These are phyloP conservation scores for Vitis labrusca DNA, from an alignment of 164 flowering plant species.

Conservation along the genomic window DNA sequence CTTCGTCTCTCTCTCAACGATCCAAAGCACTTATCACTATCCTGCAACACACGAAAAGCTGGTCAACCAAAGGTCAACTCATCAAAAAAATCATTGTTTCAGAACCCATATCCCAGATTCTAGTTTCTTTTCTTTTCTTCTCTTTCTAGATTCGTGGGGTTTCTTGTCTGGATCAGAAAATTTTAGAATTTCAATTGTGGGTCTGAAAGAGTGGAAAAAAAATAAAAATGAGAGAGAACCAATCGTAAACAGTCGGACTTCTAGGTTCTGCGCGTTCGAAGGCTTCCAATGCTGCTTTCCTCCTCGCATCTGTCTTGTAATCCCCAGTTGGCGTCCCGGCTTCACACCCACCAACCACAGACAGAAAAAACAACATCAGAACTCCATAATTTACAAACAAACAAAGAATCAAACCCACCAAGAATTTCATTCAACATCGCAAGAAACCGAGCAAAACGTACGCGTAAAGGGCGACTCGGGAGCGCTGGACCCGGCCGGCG, in stretches of 20 bases:
- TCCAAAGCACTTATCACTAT: constrained; percentile 74
- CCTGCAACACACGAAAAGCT: constrained; percentile 37
- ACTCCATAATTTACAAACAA: background rate
- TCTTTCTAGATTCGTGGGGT: too few species aligned
- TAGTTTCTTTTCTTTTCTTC: background rate
- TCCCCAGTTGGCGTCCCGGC: constrained; percentile 50
- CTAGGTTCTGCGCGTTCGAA: constrained; percentile 42
- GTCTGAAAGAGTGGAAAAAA: background rate
- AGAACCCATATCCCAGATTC: background rate
- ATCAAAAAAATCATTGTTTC: background rate
- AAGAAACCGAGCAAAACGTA: constrained; percentile 16
- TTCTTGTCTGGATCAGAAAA: too few species aligned
- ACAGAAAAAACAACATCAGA: background rate
- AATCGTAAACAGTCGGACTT: constrained; percentile 62
- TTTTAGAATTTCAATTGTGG: too few species aligned
- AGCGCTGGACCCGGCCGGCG: constrained; percentile 45
- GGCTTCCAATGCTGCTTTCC: constrained; percentile 36
- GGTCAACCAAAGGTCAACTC: too few species aligned
- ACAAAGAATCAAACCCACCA: background rate
- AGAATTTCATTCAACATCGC: background rate
- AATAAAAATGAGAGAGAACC: constrained; percentile 33
- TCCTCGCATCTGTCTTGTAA: constrained; percentile 44
- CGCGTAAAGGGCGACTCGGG: constrained; percentile 62
- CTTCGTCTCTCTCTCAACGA: constrained; percentile 40
- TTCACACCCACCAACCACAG: constrained; percentile 13